Conservation (phyloP, 495 filamentous ascomycete genomes). For the Lindgomyces ingoldianus region DNA sequence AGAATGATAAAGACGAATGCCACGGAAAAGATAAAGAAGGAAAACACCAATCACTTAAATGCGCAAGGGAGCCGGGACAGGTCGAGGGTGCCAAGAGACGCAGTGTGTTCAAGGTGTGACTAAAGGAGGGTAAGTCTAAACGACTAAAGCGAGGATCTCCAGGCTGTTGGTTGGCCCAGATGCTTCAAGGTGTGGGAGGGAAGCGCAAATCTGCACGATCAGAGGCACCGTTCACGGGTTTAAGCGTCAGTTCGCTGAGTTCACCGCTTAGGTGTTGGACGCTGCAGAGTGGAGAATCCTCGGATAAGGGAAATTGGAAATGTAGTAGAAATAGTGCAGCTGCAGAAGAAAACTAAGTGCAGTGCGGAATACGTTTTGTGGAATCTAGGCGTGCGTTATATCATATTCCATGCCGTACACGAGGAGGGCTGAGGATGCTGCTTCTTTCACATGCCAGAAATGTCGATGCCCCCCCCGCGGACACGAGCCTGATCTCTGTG, state of each 20-base stretch:
- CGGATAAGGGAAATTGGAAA: constrained; percentile 20
- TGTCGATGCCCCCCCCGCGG: neutral
- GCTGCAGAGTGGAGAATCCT: neutral
- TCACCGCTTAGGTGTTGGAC: constrained; percentile 23
- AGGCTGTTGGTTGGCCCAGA: constrained; percentile 11
- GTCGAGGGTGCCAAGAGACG: neutral
- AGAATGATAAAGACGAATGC: too few species aligned
- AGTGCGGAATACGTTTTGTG: constrained; percentile 6
- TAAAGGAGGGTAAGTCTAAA: constrained; percentile 5
- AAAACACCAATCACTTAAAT: neutral
- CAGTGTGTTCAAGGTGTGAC: neutral
- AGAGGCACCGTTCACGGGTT: constrained; percentile 11
- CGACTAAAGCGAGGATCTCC: constrained; percentile 1
- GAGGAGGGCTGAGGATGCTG: constrained; percentile 20
- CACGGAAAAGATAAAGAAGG: neutral
- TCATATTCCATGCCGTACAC: constrained; percentile 9
- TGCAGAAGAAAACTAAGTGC: neutral
- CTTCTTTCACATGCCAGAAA: constrained; percentile 27
- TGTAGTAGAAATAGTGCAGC: constrained; percentile 10
- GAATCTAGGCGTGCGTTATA: neutral
- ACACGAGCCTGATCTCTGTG: neutral
- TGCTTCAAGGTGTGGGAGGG: constrained; percentile 8
- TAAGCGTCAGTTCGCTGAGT: constrained; percentile 16
- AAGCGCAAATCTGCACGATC: constrained; percentile 12
- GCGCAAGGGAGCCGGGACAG: neutral